Percentiles rank a stretch among this genome's conserved stretches.
phyloP scores from a whole-genome alignment of 768 basidiomycete species.

The Phanerodontia chrysosporium region DNA sequence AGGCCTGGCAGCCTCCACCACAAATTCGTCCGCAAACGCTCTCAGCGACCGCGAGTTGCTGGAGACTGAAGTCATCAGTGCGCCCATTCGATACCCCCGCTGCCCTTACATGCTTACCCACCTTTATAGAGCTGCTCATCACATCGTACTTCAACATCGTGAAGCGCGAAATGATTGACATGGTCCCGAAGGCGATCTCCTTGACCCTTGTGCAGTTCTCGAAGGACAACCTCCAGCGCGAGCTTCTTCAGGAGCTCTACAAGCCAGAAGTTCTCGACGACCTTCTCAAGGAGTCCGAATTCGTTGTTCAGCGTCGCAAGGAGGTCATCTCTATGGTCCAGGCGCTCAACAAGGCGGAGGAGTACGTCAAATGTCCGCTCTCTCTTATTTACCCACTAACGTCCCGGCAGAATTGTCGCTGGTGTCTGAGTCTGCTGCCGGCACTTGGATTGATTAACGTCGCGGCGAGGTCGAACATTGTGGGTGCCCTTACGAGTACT shows the following conservation, averaged over 20 bases:
- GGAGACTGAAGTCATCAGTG: conserved; percentile 99
- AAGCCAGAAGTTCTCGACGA: conserved; percentile 96
- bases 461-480: background rate
- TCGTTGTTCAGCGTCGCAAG: conserved; percentile 83
- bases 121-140: conserved; percentile 85
- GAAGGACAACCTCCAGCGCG: conserved; percentile 92
- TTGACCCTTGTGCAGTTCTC: conserved; percentile 88
- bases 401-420: conserved; percentile 51
- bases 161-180: conserved; percentile 99
- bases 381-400: conserved; percentile 1
- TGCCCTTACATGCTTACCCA: background rate
- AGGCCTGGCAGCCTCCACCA: conserved; percentile 58
- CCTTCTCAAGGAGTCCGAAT: conserved; percentile 91
- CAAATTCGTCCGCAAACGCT: conserved; percentile 88
- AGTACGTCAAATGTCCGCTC: conserved; percentile 48
- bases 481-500: conserved; percentile 14
- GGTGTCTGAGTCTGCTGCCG: conserved; percentile 38
- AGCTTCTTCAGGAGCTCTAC: conserved; percentile 93
- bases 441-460: background rate
- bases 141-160: conserved; percentile 97
- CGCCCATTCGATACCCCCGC: no score
- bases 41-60: conserved; percentile 93
- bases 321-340: conserved; percentile 92
- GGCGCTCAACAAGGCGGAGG: conserved; percentile 95
- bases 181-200: conserved; percentile 96